These are phyloP conservation scores for Mesembryanthemum crystallinum DNA, from an alignment of 148 eudicot genomes.

Conservation along the genomic window DNA sequence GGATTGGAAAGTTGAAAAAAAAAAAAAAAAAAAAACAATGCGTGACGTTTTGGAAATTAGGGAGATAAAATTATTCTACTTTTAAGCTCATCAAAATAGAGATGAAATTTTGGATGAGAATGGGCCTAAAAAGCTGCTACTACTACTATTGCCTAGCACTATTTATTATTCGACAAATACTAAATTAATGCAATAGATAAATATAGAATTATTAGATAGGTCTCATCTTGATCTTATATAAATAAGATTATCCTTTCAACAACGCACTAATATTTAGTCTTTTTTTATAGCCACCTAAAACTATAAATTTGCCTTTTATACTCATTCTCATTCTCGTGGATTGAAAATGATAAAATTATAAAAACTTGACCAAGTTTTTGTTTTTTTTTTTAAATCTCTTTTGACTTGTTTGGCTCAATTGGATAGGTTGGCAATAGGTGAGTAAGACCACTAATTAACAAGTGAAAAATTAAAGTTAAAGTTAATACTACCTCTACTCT, in stretches of 20 bases:
- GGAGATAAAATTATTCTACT: background rate
- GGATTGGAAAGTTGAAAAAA: background rate
- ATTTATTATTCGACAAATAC: background rate
- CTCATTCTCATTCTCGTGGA: background rate
- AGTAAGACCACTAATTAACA: background rate
- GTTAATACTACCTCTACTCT: no score
- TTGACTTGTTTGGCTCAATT: conserved; percentile 12
- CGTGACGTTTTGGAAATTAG: conserved; percentile 16
- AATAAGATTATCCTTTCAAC: conserved; percentile 10
- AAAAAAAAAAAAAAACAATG: background rate
- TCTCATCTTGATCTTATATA: background rate
- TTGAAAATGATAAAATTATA: background rate
- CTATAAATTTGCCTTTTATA: background rate
- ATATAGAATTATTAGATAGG: background rate
- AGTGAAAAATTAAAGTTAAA: no score
- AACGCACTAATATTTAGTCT: background rate
- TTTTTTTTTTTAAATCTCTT: background rate
- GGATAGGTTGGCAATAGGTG: background rate
- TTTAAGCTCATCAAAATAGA: background rate
- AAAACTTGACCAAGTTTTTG: conserved; percentile 3
- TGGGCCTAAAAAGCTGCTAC: background rate
- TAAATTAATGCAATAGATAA: background rate
- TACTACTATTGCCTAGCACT: background rate
- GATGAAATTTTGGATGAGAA: background rate
- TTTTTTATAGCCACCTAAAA: background rate